These are phyloP conservation scores for Phanerochaete carnosa DNA, from an alignment of 768 basidiomycete species.

Conservation along the genomic window DNA sequence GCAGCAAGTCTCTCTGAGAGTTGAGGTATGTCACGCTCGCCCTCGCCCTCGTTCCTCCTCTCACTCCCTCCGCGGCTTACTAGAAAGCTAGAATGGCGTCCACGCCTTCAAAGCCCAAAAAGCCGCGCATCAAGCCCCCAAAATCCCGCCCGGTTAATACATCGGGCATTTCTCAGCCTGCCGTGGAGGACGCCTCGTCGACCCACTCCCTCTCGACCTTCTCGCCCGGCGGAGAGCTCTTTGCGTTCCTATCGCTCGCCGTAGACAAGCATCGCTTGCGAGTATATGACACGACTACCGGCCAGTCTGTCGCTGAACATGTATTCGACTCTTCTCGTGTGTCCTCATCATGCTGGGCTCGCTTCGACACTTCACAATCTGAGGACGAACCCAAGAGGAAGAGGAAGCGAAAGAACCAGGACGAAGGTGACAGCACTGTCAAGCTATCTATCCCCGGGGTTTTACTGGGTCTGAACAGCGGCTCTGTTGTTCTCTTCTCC, in stretches of 20 bases:
- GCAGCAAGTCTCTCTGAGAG: conserved; percentile 1
- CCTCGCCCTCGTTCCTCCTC: not conserved
- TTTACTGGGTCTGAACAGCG: conserved; percentile 58
- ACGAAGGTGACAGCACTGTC: conserved; percentile 24
- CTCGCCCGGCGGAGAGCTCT: conserved; percentile 52
- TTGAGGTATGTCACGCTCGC: conserved; percentile 3
- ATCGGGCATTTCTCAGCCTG: conserved; percentile 53
- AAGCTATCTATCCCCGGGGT: conserved; percentile 39
- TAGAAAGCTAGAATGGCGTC: conserved; percentile 15
- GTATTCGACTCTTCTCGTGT: conserved; percentile 53
- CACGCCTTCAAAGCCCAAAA: conserved; percentile 42
- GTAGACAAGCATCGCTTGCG: conserved; percentile 72
- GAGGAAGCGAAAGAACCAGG: conserved; percentile 38
- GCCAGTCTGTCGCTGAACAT: conserved; percentile 55
- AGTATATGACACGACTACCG: conserved; percentile 56
- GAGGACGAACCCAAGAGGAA: conserved; percentile 44
- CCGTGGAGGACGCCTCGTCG: conserved; percentile 43
- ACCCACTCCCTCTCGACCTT: conserved; percentile 50
- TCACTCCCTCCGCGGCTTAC: not conserved
- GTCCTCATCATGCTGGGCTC: conserved; percentile 51
- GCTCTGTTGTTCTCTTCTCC: conserved; percentile 58
- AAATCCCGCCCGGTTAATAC: conserved; percentile 51
- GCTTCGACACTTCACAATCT: conserved; percentile 28
- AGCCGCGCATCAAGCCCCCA: conserved; percentile 48
- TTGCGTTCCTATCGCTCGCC: conserved; percentile 60